Evolutionary conservation across 148 eudicot species (phyloP), one percentile per base, ranked within the genome.

Genomic region (Rhododendron vialii): DNA sequence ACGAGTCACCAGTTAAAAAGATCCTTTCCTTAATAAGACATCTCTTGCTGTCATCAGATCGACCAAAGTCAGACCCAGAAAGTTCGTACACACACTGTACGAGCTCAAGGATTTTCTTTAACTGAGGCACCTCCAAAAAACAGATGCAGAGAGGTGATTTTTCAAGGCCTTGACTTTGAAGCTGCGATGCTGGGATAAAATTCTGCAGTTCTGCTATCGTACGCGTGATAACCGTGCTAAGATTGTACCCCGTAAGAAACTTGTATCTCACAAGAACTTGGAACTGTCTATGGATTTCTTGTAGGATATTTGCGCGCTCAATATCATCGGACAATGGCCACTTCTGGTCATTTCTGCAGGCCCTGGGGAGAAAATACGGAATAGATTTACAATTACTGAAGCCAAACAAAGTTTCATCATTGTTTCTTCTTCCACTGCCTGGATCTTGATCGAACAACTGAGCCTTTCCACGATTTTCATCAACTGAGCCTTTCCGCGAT

Each of bases 271-370:
- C 24, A 48, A 83, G 78, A 36, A 69, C 24, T 30, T 71, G 78
- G 79, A 83, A 83, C 61, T n/a, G 17, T 36, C 41, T 77, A 48
- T 17, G 79, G 61, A 83, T 83, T 30, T 28, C 28, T 18, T 48
- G 59, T 15, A 83, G 79, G 11, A 83, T n/a, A 35, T 83, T 47
- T 11, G 3, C 24, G 3, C 85, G 85, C 45, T 69, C 61, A 69
- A 41, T 47, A 71, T 83, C 85, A 71, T 83, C 55, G 3, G 85
- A 83, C 33, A 83, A 71, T 9, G 85, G 85, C 85, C 85, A 83
- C 79, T 30, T 71, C 78, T 47, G 36, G 14, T 26, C 36, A 51
- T 74, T 36, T 74, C 22, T 33, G 78, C 12, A 35, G 78, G 78
- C 78, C 36, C 9, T 36, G 1, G 78, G 45, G 11, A 74, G 45